phyloP scores from a whole-genome alignment of 352 stramenopile species.

The Pythium plurisporium region DNA sequence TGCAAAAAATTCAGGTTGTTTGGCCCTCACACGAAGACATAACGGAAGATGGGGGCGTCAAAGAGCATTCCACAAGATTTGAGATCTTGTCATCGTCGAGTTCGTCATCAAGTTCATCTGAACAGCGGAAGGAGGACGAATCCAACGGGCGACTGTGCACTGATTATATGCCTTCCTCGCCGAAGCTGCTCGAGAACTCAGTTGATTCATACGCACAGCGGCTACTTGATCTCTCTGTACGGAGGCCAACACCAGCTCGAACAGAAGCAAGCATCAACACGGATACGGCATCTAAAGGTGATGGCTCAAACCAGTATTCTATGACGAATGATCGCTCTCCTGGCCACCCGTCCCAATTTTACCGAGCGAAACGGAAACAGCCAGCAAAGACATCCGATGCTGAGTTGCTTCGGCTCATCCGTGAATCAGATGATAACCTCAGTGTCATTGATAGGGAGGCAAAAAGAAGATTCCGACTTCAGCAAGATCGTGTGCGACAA shows the following conservation, averaged over 20 bases:
- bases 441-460: slow-evolving; percentile 60
- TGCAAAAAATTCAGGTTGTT: slow-evolving; percentile 41
- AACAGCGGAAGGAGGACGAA: background rate
- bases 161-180: background rate
- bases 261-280: background rate
- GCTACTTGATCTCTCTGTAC: slow-evolving; percentile 2
- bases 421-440: slow-evolving; percentile 64
- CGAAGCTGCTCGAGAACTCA: slow-evolving; percentile 11
- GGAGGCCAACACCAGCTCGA: background rate
- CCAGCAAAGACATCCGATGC: background rate
- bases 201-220: slow-evolving; percentile 6
- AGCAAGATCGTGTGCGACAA: slow-evolving; percentile 31
- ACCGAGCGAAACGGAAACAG: background rate
- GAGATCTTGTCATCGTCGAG: slow-evolving; percentile 13
- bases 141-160: background rate
- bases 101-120: background rate
- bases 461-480: slow-evolving; percentile 37
- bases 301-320: no score
- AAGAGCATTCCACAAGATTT: no score
- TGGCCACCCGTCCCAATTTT: no score
- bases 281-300: no score
- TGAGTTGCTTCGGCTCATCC: slow-evolving; percentile 40
- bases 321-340: no score
- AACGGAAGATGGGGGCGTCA: no score
- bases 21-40: slow-evolving; percentile 24